Evolutionary conservation across 805 yeast species (phyloP), one percentile per base, ranked within the genome.

Genomic region (Saccharomycopsis javanensis): DNA sequence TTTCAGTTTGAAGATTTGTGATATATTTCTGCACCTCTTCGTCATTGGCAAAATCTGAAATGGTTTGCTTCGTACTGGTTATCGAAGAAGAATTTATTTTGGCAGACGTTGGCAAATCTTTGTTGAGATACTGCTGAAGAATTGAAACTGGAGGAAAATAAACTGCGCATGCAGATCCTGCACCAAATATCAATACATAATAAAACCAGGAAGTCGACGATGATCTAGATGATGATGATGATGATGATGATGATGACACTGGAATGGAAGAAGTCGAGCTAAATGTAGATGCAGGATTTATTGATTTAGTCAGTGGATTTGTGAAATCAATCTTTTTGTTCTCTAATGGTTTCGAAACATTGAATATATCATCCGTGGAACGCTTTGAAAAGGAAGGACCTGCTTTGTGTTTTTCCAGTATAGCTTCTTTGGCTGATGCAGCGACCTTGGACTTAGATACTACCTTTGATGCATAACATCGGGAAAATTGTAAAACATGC

Each of bases 1-100:
- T 67, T 60, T 82, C 71, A 27, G 69, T 67, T 60, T 79, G 81
- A 53, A 88, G 57, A 10, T 64, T 61, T 1, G 58, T 57, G 53
- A 68, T 61, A 60, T 70, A 74, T 4, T 59, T 55, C 2, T 70
- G 69, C 15, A 68, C 67, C 23, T 65, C 65, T 3, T 69, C 61
- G 18, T 65, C 65, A 6, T 62, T 61, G 13, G 58, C 60, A 20
- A 42, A 16, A 65, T 28, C 48, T 10, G 48, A 23, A 42, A 42
- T 42, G 23, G 48, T 42, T 7, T 42, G 28, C 11, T 20, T 42
- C 15, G 48, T 10, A 3, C 25, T 25, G 5, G n/a, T 42, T 16
- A 20, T 7, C 8, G 48, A 10, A 20, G 48, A 42, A 42, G 48
- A 42, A 20, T 42, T 42, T 10, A 42, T 3, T n/a, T 42, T 42